Conservation (phyloP, 1,139 yeast genomes). For the Kodamaea arcana region DNA sequence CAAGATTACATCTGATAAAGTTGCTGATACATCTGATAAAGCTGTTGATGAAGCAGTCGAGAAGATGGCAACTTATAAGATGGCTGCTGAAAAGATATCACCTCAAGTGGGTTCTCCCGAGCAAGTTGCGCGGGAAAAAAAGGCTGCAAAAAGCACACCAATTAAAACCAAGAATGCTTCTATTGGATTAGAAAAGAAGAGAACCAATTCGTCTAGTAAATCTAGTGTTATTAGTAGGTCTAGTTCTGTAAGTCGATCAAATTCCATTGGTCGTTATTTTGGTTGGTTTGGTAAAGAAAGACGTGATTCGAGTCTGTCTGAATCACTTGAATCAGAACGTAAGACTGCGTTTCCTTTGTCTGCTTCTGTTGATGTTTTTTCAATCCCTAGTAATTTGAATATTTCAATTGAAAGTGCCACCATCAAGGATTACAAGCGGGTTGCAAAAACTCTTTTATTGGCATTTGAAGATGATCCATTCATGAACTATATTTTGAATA, state of each 20-base stretch:
- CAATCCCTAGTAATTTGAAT: slow-evolving; percentile 21
- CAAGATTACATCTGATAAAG: not conserved
- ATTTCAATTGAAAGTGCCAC: slow-evolving; percentile 29
- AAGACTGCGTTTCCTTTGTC: not conserved
- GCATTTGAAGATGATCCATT: slow-evolving; percentile 42
- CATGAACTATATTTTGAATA: slow-evolving; percentile 36
- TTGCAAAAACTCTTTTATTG: slow-evolving; percentile 35
- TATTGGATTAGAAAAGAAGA: too few relatives aligned
- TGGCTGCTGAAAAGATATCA: too few relatives aligned
- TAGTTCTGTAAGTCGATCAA: slow-evolving; percentile 4
- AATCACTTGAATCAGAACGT: not conserved
- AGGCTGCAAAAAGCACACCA: too few relatives aligned
- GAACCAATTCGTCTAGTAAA: not conserved
- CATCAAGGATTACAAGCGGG: slow-evolving; percentile 34
- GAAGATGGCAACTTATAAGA: too few relatives aligned
- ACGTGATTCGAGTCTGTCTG: not conserved
- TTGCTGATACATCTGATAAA: not conserved
- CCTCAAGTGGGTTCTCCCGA: too few relatives aligned
- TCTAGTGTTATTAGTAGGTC: not conserved
- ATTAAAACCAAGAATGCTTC: too few relatives aligned
- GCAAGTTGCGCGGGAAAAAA: too few relatives aligned
- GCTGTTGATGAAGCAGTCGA: too few relatives aligned
- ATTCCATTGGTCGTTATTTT: slow-evolving; percentile 5
- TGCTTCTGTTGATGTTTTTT: slow-evolving; percentile 5
- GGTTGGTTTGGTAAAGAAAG: slow-evolving; percentile 1